These are phyloP conservation scores for Saururus chinensis DNA, from an alignment of 164 flowering plant species.

Conservation along the genomic window DNA sequence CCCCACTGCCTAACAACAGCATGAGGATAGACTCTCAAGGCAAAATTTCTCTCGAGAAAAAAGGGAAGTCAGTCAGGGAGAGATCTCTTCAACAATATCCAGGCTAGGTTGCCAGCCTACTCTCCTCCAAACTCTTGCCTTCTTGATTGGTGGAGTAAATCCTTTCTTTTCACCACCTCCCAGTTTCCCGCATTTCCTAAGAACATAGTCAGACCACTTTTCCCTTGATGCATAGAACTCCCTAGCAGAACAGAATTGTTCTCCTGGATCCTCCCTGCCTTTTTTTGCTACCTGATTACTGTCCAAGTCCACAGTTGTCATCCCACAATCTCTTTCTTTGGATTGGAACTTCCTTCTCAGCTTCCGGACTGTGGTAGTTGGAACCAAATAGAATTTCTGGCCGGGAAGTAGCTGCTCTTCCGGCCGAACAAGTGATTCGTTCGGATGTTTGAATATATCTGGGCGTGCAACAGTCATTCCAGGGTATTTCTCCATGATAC, in stretches of 20 bases:
- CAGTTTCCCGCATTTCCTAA: slow-evolving; percentile 4
- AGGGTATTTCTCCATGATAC: slow-evolving; percentile 38
- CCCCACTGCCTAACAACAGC: no score
- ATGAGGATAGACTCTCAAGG: no score
- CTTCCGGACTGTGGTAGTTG: slow-evolving; percentile 33
- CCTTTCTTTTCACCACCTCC: slow-evolving; percentile 19
- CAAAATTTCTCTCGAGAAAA: no score
- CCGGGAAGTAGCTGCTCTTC: slow-evolving; percentile 44
- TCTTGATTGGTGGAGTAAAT: slow-evolving; percentile 48
- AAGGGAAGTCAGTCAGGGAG: slow-evolving; percentile 26
- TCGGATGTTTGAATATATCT: slow-evolving; percentile 41
- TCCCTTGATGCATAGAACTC: slow-evolving; percentile 32
- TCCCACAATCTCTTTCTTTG: slow-evolving; percentile 1
- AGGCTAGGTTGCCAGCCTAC: slow-evolving; percentile 57
- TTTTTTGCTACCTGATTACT: not conserved
- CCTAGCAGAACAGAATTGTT: slow-evolving; percentile 29
- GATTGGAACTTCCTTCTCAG: slow-evolving; percentile 25
- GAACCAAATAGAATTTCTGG: slow-evolving; percentile 37
- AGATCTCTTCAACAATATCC: slow-evolving; percentile 41
- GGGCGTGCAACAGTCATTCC: slow-evolving; percentile 43
- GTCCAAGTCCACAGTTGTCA: not conserved
- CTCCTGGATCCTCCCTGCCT: slow-evolving; percentile 14
- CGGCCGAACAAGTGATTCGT: slow-evolving; percentile 30
- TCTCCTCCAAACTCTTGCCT: slow-evolving; percentile 15
- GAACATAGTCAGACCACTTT: slow-evolving; percentile 13